Evolutionary conservation across 208 protist genomes (phyloP).

Genomic region (Naegleria fowleri): DNA sequence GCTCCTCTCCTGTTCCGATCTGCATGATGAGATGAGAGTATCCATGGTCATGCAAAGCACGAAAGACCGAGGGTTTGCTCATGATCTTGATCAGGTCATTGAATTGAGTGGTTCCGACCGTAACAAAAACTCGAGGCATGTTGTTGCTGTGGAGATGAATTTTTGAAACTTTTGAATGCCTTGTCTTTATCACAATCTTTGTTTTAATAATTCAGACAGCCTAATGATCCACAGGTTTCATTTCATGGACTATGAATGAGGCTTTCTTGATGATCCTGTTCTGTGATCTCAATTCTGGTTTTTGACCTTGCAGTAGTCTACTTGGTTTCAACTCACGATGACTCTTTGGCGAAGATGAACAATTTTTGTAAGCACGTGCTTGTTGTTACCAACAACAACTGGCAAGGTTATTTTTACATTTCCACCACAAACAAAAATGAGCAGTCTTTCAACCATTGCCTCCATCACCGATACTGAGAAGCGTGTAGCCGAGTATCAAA

Average conservation of each 20-base stretch:
- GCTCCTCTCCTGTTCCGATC: not conserved
- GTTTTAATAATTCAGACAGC: too few species aligned
- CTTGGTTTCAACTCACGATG: too few species aligned
- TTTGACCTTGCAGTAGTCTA: too few species aligned
- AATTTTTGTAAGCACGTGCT: too few species aligned
- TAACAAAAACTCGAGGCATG: not conserved
- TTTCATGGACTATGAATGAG: too few species aligned
- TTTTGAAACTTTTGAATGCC: not conserved
- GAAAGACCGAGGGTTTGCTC: not conserved
- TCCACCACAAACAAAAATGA: not conserved
- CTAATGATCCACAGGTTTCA: too few species aligned
- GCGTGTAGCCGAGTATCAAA: not conserved
- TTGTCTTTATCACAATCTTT: not conserved
- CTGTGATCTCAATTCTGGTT: too few species aligned
- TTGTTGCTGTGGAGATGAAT: not conserved
- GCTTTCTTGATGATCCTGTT: too few species aligned
- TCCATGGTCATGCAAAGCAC: not conserved
- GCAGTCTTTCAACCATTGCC: not conserved
- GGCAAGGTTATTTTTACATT: not conserved
- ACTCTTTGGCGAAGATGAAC: too few species aligned
- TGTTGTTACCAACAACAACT: too few species aligned
- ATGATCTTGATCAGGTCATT: not conserved
- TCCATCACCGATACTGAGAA: not conserved
- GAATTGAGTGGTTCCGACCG: slow-evolving; percentile 11
- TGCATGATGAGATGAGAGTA: not conserved